Percentiles rank a stretch among this genome's conserved stretches.
Conservation (phyloP, 805 yeast species). For the Metschnikowia gruessii region DNA sequence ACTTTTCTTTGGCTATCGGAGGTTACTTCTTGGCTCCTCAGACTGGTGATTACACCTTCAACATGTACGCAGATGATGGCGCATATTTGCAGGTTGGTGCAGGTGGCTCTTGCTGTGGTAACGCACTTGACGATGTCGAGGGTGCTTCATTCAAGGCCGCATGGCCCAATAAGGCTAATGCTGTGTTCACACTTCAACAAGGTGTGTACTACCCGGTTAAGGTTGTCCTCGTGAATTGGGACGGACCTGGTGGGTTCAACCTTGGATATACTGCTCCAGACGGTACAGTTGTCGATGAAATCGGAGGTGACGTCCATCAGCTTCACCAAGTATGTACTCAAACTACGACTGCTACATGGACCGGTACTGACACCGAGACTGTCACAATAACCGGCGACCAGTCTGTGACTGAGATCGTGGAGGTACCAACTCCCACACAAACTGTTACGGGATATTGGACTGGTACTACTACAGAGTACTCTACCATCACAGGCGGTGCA, state of each 20-base stretch:
- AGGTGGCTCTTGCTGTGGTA: constrained; percentile 7
- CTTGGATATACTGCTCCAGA: constrained; percentile 5
- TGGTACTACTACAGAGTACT: constrained; percentile 8
- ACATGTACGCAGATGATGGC: constrained; percentile 9
- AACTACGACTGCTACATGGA: constrained; percentile 7
- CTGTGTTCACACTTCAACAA: neutral
- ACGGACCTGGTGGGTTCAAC: constrained; percentile 4
- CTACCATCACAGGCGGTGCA: constrained; percentile 4
- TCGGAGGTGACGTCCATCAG: constrained; percentile 3
- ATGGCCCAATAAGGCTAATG: constrained; percentile 3
- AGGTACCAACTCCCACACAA: constrained; percentile 16
- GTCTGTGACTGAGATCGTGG: constrained; percentile 13
- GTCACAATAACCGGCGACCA: constrained; percentile 5
- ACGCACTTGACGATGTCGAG: constrained; percentile 5
- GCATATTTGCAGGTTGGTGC: constrained; percentile 9
- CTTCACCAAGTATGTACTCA: neutral
- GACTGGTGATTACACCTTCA: constrained; percentile 8
- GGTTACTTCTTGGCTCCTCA: constrained; percentile 12
- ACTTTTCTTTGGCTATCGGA: constrained; percentile 6
- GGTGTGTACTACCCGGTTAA: constrained; percentile 11
- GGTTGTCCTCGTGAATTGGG: constrained; percentile 6
- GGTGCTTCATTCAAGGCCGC: constrained; percentile 7
- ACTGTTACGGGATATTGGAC: constrained; percentile 19
- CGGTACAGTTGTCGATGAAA: neutral
- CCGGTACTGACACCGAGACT: constrained; percentile 1